phyloP scores from a whole-genome alignment of 352 stramenopile genomes.

The Phytopythium mirpurense region DNA sequence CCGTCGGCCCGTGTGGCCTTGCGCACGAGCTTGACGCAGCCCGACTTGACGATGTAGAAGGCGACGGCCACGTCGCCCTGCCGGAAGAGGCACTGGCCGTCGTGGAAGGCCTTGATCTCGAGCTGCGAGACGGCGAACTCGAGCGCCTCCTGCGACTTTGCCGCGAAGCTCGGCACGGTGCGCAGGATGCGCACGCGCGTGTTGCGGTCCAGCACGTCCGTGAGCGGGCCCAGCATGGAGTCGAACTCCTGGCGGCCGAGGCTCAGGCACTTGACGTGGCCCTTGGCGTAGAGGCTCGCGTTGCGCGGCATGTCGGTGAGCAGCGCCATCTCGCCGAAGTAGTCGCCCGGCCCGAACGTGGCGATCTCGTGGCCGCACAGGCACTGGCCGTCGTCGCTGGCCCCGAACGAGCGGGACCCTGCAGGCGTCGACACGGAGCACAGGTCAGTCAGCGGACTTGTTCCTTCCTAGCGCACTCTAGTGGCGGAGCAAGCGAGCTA shows the following conservation, averaged over 20 bases:
- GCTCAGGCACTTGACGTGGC: conserved; percentile 60
- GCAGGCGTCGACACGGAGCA: neutral
- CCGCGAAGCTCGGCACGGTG: conserved; percentile 46
- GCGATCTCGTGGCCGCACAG: conserved; percentile 30
- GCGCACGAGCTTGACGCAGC: conserved; percentile 66
- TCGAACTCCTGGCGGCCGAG: conserved; percentile 72
- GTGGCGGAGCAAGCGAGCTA: neutral
- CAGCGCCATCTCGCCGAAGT: conserved; percentile 91
- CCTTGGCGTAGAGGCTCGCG: conserved; percentile 60
- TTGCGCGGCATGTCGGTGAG: conserved; percentile 86
- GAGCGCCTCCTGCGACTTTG: conserved; percentile 53
- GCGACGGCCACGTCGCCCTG: conserved; percentile 44
- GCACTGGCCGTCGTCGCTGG: neutral
- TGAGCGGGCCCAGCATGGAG: conserved; percentile 69
- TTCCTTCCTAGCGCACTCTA: too few species aligned
- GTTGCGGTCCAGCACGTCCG: conserved; percentile 68
- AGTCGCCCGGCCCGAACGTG: conserved; percentile 62
- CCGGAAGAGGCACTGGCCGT: conserved; percentile 55
- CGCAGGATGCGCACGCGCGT: conserved; percentile 62
- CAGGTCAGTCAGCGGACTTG: neutral
- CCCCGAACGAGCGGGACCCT: neutral
- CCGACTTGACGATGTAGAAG: conserved; percentile 78
- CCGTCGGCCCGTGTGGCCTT: conserved; percentile 21
- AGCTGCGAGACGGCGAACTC: conserved; percentile 70
- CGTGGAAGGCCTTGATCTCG: conserved; percentile 73